Evolutionary conservation across 2,329 filamentous ascomycete species (phyloP), one percentile per base, ranked within the genome.

Genomic region (Xylaria digitata): DNA sequence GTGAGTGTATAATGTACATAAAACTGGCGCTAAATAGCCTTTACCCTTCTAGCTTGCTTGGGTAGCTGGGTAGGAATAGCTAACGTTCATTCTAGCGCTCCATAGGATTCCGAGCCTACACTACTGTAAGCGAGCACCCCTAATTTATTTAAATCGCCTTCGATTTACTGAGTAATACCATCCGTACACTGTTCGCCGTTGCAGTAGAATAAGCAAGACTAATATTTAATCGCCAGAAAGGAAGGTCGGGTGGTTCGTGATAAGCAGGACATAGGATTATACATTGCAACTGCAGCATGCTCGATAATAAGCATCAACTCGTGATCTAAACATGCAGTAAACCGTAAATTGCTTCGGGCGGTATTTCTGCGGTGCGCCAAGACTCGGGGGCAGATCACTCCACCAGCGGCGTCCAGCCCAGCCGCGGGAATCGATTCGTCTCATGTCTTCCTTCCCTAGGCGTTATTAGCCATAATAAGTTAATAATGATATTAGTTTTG

Each of bases 221-320:
- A 55, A 26, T 54, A 45, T 60, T 58, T n/a, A 55, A 49, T 48
- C 8, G 61, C 73, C 72, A 74, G 72, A 74, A 73, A 72, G 73
- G 73, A 74, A 75, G 73, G 73, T 72, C 66, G 63, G 40, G 46
- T 63, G 70, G 68, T 67, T 68, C 54, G 60, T 61, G 57, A 68
- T 71, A 70, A 70, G 71, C 59, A 68, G 62, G 66, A 65, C 69
- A 71, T 71, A 61, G 61, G 61, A 56, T 66, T 68, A 65, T 72
- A 74, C 72, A 75, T 75, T 75, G 72, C 69, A 58, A 69, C 70
- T 61, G 71, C 55, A 73, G 63, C 69, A 71, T 19, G 61, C 52
- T 66, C 63, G 63, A 62, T 53, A 64, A 68, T 63, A 68, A 63
- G 61, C 40, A 40, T 64, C 53, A 58, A 58, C 72, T 71, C 71